Evolutionary conservation across 2,329 filamentous ascomycete genomes (phyloP).

Genomic region (Botrytis galanthina): DNA sequence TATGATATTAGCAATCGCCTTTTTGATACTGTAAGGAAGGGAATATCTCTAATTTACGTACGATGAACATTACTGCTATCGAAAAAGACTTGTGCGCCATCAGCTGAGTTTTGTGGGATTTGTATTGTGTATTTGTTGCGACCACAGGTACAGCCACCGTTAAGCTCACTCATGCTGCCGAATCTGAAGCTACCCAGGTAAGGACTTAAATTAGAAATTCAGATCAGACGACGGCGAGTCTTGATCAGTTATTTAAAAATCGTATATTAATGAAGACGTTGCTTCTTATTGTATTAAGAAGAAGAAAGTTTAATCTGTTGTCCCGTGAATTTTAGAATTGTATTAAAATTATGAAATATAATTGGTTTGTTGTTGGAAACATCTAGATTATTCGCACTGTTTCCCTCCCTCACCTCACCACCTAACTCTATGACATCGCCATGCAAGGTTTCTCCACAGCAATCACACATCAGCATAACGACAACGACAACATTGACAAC

Average conservation of each 20-base stretch:
- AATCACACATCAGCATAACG: not conserved
- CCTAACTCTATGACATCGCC: not conserved
- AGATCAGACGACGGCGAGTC: not conserved
- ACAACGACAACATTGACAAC: not conserved
- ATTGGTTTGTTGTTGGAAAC: conserved; percentile 19
- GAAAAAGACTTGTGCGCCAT: conserved; percentile 69
- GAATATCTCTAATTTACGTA: conserved; percentile 47
- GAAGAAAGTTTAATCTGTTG: not conserved
- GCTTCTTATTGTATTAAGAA: not conserved
- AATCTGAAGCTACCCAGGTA: not conserved
- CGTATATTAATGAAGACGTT: not conserved
- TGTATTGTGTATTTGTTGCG: conserved; percentile 78
- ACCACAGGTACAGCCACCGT: conserved; percentile 80
- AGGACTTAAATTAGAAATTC: not conserved
- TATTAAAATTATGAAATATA: not conserved
- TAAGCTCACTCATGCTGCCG: conserved; percentile 12
- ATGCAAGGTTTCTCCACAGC: not conserved
- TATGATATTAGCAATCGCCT: conserved; percentile 5
- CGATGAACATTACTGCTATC: conserved; percentile 52
- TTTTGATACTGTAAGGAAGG: not conserved
- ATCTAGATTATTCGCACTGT: conserved; percentile 16
- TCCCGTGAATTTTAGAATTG: not conserved
- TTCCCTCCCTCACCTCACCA: not conserved
- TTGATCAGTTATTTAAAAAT: not conserved
- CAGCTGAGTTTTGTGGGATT: conserved; percentile 57